Evolutionary conservation across 225 moss, liverwort and hornwort genomes (phyloP).

Genomic region (Physcomitrellopsis africana): DNA sequence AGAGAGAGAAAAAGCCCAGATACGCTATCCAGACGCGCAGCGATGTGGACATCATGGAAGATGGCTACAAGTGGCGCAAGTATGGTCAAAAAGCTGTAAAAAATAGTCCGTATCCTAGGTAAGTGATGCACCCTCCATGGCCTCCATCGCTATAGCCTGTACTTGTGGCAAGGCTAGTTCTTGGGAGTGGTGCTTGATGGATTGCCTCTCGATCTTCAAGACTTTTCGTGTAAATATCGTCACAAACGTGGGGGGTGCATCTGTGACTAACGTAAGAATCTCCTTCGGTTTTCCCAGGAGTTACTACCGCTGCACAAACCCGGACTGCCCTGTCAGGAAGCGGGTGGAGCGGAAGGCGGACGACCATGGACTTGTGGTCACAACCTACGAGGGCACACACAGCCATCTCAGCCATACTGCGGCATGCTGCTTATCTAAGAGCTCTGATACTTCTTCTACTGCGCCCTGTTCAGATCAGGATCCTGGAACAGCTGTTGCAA

Average conservation of each 20-base stretch:
- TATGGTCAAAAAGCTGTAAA: too few relatives aligned
- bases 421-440: slow-evolving; percentile 34
- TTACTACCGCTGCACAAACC: slow-evolving; percentile 67
- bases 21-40: too few relatives aligned
- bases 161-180: too few relatives aligned
- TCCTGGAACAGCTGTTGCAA: slow-evolving; percentile 28
- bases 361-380: slow-evolving; percentile 57
- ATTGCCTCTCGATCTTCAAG: background rate
- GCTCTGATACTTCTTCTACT: slow-evolving; percentile 33
- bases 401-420: slow-evolving; percentile 58
- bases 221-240: background rate
- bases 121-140: too few relatives aligned
- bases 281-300: slow-evolving; percentile 43
- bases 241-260: background rate
- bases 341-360: slow-evolving; percentile 61
- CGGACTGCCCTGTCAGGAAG: slow-evolving; percentile 62
- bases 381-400: slow-evolving; percentile 67
- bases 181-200: too few relatives aligned
- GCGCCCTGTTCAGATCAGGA: slow-evolving; percentile 33
- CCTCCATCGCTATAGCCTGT: too few relatives aligned
- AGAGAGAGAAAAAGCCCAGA: too few relatives aligned
- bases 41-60: too few relatives aligned
- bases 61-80: too few relatives aligned
- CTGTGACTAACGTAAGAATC: background rate
- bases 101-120: too few relatives aligned